These are phyloP conservation scores for Uronychia setigera DNA, from an alignment of 73 alveolate species.

Conservation along the genomic window DNA sequence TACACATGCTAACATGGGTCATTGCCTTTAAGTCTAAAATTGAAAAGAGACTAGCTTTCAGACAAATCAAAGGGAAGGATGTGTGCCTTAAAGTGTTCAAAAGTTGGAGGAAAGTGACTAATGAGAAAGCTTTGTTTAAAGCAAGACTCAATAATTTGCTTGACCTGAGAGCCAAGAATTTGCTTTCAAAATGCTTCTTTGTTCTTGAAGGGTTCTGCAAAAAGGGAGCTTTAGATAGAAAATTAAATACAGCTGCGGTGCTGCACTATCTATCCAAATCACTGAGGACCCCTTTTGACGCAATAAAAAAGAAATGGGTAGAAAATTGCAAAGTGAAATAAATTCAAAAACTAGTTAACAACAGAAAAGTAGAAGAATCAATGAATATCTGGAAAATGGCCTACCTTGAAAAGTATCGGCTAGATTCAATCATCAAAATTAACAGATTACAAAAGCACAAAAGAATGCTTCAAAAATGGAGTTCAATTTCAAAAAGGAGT, in stretches of 20 bases:
- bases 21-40: background rate
- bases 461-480: background rate
- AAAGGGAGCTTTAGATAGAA: background rate
- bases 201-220: background rate
- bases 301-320: background rate
- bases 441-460: background rate
- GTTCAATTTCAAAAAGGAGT: too few species aligned
- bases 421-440: background rate
- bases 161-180: background rate
- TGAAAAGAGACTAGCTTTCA: background rate
- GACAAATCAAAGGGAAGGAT: background rate
- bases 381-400: background rate
- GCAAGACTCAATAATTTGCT: background rate
- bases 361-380: background rate
- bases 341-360: background rate
- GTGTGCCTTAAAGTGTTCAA: background rate
- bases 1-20: background rate
- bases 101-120: background rate
- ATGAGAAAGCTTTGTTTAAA: background rate
- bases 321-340: background rate
- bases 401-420: background rate
- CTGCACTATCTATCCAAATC: background rate
- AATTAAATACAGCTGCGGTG: background rate
- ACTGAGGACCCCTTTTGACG: background rate
- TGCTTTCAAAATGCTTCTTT: background rate